phyloP scores from a whole-genome alignment of 805 yeast genomes.

The Yueomyces sinensis region DNA sequence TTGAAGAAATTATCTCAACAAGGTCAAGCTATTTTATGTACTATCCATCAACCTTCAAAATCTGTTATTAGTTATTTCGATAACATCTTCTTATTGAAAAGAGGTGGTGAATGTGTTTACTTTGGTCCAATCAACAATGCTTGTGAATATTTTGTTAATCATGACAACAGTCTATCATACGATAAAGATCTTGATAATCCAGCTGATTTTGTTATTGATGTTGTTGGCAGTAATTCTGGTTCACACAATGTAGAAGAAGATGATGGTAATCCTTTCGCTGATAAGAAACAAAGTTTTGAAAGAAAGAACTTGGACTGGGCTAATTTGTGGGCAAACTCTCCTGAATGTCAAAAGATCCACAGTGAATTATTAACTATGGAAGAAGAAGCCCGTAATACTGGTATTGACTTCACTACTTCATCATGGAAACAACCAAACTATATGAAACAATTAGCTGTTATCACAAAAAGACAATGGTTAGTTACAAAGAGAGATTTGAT shows the following conservation, averaged over 20 bases:
- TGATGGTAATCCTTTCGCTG: neutral
- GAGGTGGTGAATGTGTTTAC: slow-evolving; percentile 61
- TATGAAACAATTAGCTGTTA: slow-evolving; percentile 29
- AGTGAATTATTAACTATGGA: slow-evolving; percentile 6
- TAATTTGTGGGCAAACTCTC: slow-evolving; percentile 12
- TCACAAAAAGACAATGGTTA: slow-evolving; percentile 29
- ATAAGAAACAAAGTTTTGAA: slow-evolving; percentile 2
- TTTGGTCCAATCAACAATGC: slow-evolving; percentile 62
- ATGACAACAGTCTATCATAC: slow-evolving; percentile 49
- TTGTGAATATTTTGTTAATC: slow-evolving; percentile 35
- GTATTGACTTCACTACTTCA: slow-evolving; percentile 8
- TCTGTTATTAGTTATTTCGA: slow-evolving; percentile 47
- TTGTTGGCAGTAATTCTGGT: slow-evolving; percentile 48
- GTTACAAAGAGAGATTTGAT: slow-evolving; percentile 48
- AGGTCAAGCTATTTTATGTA: slow-evolving; percentile 59
- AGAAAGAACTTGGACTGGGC: slow-evolving; percentile 10
- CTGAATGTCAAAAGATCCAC: slow-evolving; percentile 4
- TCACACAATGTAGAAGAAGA: slow-evolving; percentile 19
- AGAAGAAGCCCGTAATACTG: slow-evolving; percentile 8
- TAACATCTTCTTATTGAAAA: slow-evolving; percentile 44
- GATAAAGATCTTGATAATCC: slow-evolving; percentile 40
- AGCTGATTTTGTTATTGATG: slow-evolving; percentile 62
- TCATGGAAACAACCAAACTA: slow-evolving; percentile 28
- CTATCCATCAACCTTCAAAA: slow-evolving; percentile 60
- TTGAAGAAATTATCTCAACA: slow-evolving; percentile 43